Conservation (phyloP, 2,329 filamentous ascomycete genomes). For the Neofusicoccum kwambonambiense region DNA sequence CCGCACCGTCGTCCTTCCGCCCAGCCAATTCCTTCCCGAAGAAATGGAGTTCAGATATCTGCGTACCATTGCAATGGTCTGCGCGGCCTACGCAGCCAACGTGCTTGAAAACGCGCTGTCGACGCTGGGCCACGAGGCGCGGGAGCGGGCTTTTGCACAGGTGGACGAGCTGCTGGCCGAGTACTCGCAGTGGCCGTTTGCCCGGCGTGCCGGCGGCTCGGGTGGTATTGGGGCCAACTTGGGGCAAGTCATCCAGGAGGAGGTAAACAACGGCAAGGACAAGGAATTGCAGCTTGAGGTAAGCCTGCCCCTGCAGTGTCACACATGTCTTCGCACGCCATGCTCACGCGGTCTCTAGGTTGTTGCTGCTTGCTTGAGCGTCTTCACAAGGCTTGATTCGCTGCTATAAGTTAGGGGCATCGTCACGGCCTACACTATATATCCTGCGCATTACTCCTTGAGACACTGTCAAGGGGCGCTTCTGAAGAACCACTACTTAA, state of each 20-base stretch:
- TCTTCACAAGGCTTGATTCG: constrained; percentile 96
- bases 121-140: constrained; percentile 87
- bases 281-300: constrained; percentile 97
- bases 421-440: constrained; percentile 1
- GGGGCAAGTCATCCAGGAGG: constrained; percentile 81
- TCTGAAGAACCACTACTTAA: constrained; percentile 7
- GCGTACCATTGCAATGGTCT: constrained; percentile 93
- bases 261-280: constrained; percentile 82
- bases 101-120: constrained; percentile 97
- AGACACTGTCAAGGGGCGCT: not conserved
- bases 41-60: constrained; percentile 91
- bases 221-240: constrained; percentile 90
- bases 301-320: constrained; percentile 29
- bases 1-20: constrained; percentile 85
- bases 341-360: constrained; percentile 50
- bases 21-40: constrained; percentile 87
- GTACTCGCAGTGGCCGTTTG: constrained; percentile 98
- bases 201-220: constrained; percentile 69
- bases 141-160: constrained; percentile 93
- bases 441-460: not conserved
- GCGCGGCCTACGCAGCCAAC: constrained; percentile 95
- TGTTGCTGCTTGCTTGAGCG: constrained; percentile 91
- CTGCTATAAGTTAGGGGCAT: constrained; percentile 62
- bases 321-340: constrained; percentile 5
- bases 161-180: constrained; percentile 94